phyloP scores from a whole-genome alignment of 2,329 filamentous ascomycete genomes.

The Fusarium sp. region DNA sequence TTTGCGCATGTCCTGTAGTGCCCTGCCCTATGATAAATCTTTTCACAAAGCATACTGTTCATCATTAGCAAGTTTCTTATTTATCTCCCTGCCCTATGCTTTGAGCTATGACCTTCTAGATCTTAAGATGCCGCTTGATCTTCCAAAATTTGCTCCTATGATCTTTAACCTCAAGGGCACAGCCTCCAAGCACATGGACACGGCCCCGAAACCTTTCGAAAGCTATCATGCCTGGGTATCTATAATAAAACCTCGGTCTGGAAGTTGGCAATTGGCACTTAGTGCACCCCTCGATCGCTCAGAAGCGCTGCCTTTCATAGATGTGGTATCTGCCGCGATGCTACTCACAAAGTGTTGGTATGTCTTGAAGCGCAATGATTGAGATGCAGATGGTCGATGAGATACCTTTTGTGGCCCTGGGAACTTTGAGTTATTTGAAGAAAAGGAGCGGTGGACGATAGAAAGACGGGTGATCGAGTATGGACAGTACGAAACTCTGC shows the following conservation, averaged over 20 bases:
- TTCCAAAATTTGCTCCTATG: neutral
- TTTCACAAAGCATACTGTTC: neutral
- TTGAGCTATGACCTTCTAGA: neutral
- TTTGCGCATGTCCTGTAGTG: no score
- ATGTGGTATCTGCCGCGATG: neutral
- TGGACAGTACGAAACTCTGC: neutral
- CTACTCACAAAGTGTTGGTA: neutral
- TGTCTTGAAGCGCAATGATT: neutral
- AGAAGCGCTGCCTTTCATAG: neutral
- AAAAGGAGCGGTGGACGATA: neutral
- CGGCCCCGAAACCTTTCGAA: neutral
- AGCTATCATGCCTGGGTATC: neutral
- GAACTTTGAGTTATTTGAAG: neutral
- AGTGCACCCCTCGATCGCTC: neutral
- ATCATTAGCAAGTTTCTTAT: neutral
- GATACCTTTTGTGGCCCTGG: neutral
- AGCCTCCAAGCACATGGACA: neutral
- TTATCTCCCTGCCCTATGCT: neutral
- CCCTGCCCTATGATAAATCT: no score
- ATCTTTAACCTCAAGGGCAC: neutral
- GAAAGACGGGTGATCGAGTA: neutral
- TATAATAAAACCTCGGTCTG: fast-evolving
- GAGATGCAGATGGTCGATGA: neutral
- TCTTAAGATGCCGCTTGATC: neutral
- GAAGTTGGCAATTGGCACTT: neutral